phyloP scores from a whole-genome alignment of 345 rosid genomes.

The Leavenworthia alabamica region DNA sequence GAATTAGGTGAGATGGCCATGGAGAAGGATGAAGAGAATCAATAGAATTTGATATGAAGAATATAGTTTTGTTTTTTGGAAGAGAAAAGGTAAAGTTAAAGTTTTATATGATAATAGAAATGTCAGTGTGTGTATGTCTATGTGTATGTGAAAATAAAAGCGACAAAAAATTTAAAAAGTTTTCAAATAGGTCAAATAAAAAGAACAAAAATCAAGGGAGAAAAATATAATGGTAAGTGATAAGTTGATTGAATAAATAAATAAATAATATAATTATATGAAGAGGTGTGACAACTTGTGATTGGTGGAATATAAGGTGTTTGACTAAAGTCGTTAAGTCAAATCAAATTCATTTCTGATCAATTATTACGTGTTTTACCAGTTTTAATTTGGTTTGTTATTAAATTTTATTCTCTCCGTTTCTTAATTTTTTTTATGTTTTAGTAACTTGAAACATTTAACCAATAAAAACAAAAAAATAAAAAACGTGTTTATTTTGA shows the following conservation, averaged over 20 bases:
- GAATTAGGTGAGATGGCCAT: conserved; percentile 30
- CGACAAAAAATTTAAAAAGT: conserved; percentile 3
- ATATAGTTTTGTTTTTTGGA: conserved; percentile 8
- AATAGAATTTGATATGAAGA: conserved; percentile 17
- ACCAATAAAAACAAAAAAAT: too few relatives aligned
- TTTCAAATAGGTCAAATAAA: conserved; percentile 15
- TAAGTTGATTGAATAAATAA: neutral
- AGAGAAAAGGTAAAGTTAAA: conserved; percentile 32
- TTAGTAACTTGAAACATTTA: too few relatives aligned
- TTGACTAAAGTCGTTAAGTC: conserved; percentile 27
- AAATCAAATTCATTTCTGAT: conserved; percentile 23
- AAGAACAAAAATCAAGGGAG: conserved; percentile 9
- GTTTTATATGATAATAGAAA: conserved; percentile 29
- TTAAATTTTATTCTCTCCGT: too few relatives aligned
- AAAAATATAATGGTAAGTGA: conserved; percentile 13
- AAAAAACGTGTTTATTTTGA: conserved; percentile 3
- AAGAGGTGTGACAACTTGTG: conserved; percentile 8
- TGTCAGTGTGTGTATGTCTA: conserved; percentile 17
- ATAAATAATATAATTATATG: neutral
- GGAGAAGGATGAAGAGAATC: conserved; percentile 9
- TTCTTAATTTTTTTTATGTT: too few relatives aligned
- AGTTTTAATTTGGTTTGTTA: neutral
- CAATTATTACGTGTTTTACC: neutral
- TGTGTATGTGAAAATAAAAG: conserved; percentile 25
- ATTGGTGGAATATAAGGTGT: conserved; percentile 5